A percentile compares a stretch with the other conserved stretches of the same genome.
Evolutionary conservation across 208 protist genomes (phyloP).

Genomic region (Trypanosoma mega): DNA sequence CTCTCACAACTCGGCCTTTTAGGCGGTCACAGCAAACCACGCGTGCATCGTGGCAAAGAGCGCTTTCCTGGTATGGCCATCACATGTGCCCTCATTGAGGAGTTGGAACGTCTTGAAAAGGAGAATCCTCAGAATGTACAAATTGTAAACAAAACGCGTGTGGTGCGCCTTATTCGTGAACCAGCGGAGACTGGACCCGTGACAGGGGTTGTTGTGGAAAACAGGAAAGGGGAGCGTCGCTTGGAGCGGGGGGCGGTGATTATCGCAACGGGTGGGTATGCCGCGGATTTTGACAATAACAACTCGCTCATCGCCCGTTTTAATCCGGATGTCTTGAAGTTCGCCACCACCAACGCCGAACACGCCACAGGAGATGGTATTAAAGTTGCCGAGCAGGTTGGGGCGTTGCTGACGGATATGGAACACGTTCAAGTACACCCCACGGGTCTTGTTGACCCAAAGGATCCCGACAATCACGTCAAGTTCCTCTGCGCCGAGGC

Average conservation of each 20-base stretch:
- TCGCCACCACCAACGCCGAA: slow-evolving; percentile 90
- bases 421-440: slow-evolving; percentile 90
- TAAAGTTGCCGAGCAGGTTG: slow-evolving; percentile 61
- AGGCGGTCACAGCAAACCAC: slow-evolving; percentile 81
- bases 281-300: slow-evolving; percentile 25
- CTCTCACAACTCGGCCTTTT: slow-evolving; percentile 65
- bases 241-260: slow-evolving; percentile 68
- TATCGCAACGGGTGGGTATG: slow-evolving; percentile 85
- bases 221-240: slow-evolving; percentile 33
- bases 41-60: slow-evolving; percentile 80
- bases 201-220: slow-evolving; percentile 41
- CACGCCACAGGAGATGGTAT: slow-evolving; percentile 79
- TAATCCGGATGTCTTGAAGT: slow-evolving; percentile 50
- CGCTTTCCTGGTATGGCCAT: slow-evolving; percentile 79
- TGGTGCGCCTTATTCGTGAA: slow-evolving; percentile 52
- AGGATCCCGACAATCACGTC: slow-evolving; percentile 62
- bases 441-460: slow-evolving; percentile 91
- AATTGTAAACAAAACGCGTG: slow-evolving; percentile 51
- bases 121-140: slow-evolving; percentile 22
- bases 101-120: slow-evolving; percentile 55
- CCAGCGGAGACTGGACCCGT: slow-evolving; percentile 36
- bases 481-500: slow-evolving; percentile 96
- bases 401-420: slow-evolving; percentile 59
- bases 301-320: slow-evolving; percentile 63
- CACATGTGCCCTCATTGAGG: slow-evolving; percentile 72